These are phyloP conservation scores for Murraya koenigii DNA, from an alignment of 345 rosid species.

Conservation along the genomic window DNA sequence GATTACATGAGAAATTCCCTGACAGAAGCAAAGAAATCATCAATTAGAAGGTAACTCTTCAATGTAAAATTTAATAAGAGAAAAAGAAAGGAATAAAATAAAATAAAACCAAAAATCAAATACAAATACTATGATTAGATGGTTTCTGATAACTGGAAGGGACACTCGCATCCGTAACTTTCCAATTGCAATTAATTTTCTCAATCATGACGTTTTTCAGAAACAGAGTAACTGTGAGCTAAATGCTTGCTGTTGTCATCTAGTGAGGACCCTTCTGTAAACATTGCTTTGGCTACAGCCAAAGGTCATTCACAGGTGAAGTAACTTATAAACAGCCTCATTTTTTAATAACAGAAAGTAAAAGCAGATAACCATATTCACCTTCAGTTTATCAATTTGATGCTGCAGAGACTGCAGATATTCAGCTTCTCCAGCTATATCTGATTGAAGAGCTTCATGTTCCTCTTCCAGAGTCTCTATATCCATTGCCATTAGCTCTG, in stretches of 20 bases:
- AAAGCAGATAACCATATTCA: slow-evolving; percentile 16
- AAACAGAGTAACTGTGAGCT: too few relatives aligned
- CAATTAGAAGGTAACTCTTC: background rate
- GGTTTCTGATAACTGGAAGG: background rate
- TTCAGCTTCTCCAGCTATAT: slow-evolving; percentile 54
- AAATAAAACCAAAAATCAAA: background rate
- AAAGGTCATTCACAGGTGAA: background rate
- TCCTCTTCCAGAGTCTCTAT: slow-evolving; percentile 49
- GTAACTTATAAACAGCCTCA: background rate
- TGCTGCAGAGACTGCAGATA: slow-evolving; percentile 45
- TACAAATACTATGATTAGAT: background rate
- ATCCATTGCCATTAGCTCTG: slow-evolving; percentile 56
- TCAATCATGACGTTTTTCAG: background rate
- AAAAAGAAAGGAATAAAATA: background rate
- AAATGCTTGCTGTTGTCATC: background rate
- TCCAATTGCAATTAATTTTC: background rate
- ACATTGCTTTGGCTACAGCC: background rate
- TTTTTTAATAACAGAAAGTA: background rate
- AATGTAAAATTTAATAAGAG: background rate
- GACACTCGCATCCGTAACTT: background rate
- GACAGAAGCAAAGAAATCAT: slow-evolving; percentile 22
- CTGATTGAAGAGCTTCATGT: slow-evolving; percentile 48
- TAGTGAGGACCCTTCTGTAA: background rate
- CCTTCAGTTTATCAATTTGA: slow-evolving; percentile 61
- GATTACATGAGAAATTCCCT: slow-evolving; percentile 56